A percentile compares a stretch with the other conserved stretches of the same genome.
Conservation (phyloP, 768 basidiomycete species). For the Amanita phalloides region DNA sequence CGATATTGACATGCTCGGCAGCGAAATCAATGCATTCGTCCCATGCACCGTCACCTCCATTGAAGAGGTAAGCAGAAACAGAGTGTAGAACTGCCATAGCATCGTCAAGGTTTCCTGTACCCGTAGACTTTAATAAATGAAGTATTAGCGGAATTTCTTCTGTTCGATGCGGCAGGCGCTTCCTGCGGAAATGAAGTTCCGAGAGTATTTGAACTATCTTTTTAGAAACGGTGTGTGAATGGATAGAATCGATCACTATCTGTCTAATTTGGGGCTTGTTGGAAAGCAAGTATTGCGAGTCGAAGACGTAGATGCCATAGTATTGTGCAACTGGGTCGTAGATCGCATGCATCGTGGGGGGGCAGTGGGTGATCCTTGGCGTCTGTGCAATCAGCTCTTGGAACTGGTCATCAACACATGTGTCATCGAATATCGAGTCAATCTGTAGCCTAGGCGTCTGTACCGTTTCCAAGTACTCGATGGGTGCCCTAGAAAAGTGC, state of each 20-base stretch:
- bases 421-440: not conserved
- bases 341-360: not conserved
- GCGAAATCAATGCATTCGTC: slow-evolving; percentile 53
- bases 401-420: not conserved
- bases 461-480: not conserved
- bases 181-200: not conserved
- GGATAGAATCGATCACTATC: not conserved
- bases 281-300: slow-evolving; percentile 2
- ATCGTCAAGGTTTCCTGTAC: slow-evolving; percentile 41
- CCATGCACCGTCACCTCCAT: slow-evolving; percentile 68
- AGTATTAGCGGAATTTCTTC: slow-evolving; percentile 4
- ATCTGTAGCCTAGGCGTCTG: not conserved
- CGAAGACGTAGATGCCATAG: slow-evolving; percentile 3
- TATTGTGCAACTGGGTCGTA: not conserved
- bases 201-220: slow-evolving; percentile 1
- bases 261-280: not conserved
- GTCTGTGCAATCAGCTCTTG: not conserved
- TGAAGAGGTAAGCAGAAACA: slow-evolving; percentile 69
- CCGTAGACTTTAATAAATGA: not conserved
- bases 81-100: slow-evolving; percentile 72
- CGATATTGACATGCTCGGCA: slow-evolving; percentile 36
- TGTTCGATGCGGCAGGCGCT: not conserved
- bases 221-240: not conserved
- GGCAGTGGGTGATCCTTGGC: not conserved
- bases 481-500: too few species aligned